Evolutionary conservation across 805 yeast species (phyloP).

Genomic region (Danielia oregonensis): DNA sequence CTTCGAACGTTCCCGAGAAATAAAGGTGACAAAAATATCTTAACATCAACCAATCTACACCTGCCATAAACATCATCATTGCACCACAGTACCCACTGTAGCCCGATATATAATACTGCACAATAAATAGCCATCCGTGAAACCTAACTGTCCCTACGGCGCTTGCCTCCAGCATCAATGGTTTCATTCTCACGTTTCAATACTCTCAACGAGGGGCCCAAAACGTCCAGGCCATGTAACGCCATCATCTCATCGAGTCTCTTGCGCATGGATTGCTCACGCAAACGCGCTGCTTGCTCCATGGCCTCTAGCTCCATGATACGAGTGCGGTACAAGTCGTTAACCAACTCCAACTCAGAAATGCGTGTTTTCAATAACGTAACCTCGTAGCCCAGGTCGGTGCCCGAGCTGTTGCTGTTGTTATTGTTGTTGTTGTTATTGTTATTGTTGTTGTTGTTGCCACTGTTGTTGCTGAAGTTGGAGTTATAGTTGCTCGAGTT

Average conservation of each 20-base stretch:
- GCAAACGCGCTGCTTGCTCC: slow-evolving; percentile 52
- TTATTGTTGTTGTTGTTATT: slow-evolving; percentile 8
- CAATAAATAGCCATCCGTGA: too few relatives aligned
- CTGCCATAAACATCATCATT: too few relatives aligned
- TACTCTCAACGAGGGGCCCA: slow-evolving; percentile 8
- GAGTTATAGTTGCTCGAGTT: slow-evolving; percentile 2
- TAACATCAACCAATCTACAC: too few relatives aligned
- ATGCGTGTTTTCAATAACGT: slow-evolving; percentile 66
- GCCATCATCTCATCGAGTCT: slow-evolving; percentile 44
- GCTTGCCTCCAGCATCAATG: slow-evolving; percentile 8
- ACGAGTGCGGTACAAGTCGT: slow-evolving; percentile 80
- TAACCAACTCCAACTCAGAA: slow-evolving; percentile 84
- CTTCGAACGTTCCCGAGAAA: too few relatives aligned
- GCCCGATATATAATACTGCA: not conserved
- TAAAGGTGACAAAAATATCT: too few relatives aligned
- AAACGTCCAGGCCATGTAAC: slow-evolving; percentile 21
- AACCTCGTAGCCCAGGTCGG: slow-evolving; percentile 24
- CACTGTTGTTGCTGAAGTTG: slow-evolving; percentile 7
- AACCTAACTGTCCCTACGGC: slow-evolving; percentile 7
- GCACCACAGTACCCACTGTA: not conserved
- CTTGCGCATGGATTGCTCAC: slow-evolving; percentile 46
- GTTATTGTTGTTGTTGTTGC: slow-evolving; percentile 7
- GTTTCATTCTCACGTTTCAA: slow-evolving; percentile 11
- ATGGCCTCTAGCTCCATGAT: slow-evolving; percentile 76
- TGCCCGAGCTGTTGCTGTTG: slow-evolving; percentile 7